Conservation (phyloP, 2,329 filamentous ascomycete species). For the Aquanectria penicillioides region DNA sequence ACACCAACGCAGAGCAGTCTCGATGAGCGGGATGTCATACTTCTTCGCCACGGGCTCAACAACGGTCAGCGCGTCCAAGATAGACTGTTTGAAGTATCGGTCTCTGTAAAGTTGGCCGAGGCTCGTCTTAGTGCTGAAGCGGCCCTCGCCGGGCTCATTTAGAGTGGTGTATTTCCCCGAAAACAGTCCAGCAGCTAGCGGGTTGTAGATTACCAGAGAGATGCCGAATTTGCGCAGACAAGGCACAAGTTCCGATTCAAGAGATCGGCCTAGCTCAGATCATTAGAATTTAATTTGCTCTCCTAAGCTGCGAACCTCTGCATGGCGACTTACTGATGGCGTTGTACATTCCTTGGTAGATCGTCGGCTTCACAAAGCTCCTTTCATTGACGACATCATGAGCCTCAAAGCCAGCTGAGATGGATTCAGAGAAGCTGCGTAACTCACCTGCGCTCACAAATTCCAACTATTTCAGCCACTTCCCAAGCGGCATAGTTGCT, state of each 20-base stretch:
- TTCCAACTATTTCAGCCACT: conserved; percentile 73
- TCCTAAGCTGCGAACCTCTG: not conserved
- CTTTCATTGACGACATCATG: too few relatives aligned
- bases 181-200: conserved; percentile 76
- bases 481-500: conserved; percentile 81
- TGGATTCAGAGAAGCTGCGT: too few relatives aligned
- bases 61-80: conserved; percentile 66
- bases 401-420: too few relatives aligned
- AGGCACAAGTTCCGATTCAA: conserved; percentile 74
- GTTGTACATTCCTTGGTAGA: conserved; percentile 79
- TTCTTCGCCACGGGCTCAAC: conserved; percentile 72
- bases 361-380: conserved; percentile 75
- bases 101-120: conserved; percentile 19
- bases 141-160: conserved; percentile 40
- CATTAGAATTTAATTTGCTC: not conserved
- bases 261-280: conserved; percentile 51
- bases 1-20: conserved; percentile 75
- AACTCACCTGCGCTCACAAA: conserved; percentile 3
- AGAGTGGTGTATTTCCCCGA: conserved; percentile 62
- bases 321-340: conserved; percentile 25
- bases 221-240: conserved; percentile 74
- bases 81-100: conserved; percentile 70
- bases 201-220: conserved; percentile 77
- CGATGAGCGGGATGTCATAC: conserved; percentile 71
- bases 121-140: conserved; percentile 35